Conservation (phyloP, 2,329 filamentous ascomycete genomes). For the Laburnicola sp. region DNA sequence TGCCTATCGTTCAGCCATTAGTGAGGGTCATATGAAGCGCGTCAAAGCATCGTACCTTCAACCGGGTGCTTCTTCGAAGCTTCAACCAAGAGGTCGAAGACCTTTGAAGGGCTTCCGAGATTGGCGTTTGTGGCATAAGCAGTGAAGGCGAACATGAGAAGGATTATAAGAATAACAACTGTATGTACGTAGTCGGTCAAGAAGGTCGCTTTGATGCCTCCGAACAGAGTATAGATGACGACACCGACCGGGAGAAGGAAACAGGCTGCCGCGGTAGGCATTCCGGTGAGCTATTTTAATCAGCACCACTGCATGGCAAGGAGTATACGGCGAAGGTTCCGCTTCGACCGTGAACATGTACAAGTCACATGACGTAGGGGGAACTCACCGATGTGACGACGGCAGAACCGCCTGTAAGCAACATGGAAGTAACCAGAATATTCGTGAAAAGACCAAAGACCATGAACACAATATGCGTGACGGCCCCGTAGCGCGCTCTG, state of each 20-base stretch:
- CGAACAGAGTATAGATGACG: conserved; percentile 73
- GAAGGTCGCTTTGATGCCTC: conserved; percentile 71
- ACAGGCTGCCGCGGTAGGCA: conserved; percentile 78
- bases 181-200: conserved; percentile 87
- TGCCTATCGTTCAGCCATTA: conserved; percentile 50
- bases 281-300: conserved; percentile 66
- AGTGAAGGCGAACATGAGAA: conserved; percentile 81
- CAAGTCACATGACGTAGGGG: too few species aligned
- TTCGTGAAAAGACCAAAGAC: conserved; percentile 80
- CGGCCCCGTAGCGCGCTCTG: conserved; percentile 73
- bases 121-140: conserved; percentile 73
- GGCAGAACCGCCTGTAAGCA: conserved; percentile 80
- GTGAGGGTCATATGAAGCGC: not conserved
- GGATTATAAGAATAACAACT: conserved; percentile 80
- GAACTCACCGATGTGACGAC: conserved; percentile 53
- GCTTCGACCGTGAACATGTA: too few species aligned
- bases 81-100: conserved; percentile 76
- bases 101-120: conserved; percentile 73
- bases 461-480: conserved; percentile 77
- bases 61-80: conserved; percentile 73
- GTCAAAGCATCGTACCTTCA: conserved; percentile 46
- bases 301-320: conserved; percentile 41
- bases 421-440: conserved; percentile 84
- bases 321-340: too few species aligned
- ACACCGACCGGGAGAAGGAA: conserved; percentile 82